phyloP scores from a whole-genome alignment of 306 rosid genomes.

The Prunus armeniaca region DNA sequence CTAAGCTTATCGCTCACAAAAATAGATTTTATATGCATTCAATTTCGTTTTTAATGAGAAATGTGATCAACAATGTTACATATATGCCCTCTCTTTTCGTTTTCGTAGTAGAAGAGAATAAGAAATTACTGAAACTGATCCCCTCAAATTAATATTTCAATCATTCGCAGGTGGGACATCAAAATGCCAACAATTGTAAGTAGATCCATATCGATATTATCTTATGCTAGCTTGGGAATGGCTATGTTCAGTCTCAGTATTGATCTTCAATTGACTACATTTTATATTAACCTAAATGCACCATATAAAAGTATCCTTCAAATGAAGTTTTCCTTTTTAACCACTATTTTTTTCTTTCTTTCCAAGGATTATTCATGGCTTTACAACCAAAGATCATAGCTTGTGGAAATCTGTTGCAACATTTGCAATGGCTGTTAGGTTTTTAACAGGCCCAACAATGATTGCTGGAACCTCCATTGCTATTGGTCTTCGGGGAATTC shows the following conservation, averaged over 20 bases:
- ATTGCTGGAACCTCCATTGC: conserved; percentile 80
- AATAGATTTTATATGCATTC: not conserved
- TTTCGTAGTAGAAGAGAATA: too few species aligned
- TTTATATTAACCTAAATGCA: not conserved
- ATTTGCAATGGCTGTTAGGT: conserved; percentile 92
- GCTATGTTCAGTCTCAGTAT: conserved; percentile 92
- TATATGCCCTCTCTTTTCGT: too few species aligned
- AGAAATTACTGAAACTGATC: too few species aligned
- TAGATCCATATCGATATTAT: conserved; percentile 81
- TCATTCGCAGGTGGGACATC: conserved; percentile 54
- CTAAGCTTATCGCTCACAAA: not conserved
- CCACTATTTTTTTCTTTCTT: not conserved
- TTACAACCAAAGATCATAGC: conserved; percentile 83
- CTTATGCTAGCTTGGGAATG: conserved; percentile 92
- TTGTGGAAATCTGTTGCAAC: conserved; percentile 86
- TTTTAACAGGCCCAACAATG: conserved; percentile 86
- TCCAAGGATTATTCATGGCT: conserved; percentile 88
- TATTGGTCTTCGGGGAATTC: conserved; percentile 73
- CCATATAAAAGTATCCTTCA: not conserved
- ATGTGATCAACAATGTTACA: not conserved
- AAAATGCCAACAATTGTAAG: conserved; percentile 78
- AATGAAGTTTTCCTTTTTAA: too few species aligned
- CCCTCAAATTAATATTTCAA: too few species aligned
- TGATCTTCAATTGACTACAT: not conserved
- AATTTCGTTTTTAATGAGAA: not conserved